phyloP scores from a whole-genome alignment of 129 eudicot genomes.

The Tanacetum coccineum region DNA sequence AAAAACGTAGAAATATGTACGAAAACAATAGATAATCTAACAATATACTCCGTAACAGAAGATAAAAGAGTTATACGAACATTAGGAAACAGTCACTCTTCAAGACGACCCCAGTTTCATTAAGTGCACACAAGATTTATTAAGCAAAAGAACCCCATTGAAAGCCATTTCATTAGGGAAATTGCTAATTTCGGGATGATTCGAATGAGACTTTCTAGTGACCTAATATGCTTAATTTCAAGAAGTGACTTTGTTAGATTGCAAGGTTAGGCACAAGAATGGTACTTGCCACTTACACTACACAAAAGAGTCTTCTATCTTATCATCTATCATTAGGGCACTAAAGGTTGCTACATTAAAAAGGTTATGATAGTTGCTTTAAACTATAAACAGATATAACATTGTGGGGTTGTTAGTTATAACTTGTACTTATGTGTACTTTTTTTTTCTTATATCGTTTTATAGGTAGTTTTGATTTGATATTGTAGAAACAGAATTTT shows the following conservation, averaged over 20 bases:
- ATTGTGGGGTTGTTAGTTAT: neutral
- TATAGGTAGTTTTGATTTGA: neutral
- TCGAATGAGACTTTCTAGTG: conserved; percentile 22
- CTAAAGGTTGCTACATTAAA: conserved; percentile 10
- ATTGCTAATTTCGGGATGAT: conserved; percentile 12
- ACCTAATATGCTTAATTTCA: conserved; percentile 23
- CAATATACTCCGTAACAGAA: neutral
- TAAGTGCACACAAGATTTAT: conserved; percentile 13
- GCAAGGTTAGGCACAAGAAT: conserved; percentile 27
- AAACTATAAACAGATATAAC: neutral
- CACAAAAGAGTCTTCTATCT: conserved; percentile 24
- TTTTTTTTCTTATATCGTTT: neutral
- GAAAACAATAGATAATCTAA: neutral
- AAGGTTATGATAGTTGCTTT: conserved; percentile 9
- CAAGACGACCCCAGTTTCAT: neutral
- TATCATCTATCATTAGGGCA: conserved; percentile 6
- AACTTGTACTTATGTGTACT: neutral
- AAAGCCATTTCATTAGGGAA: conserved; percentile 9
- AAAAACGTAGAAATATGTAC: neutral
- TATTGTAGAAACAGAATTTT: too few relatives aligned
- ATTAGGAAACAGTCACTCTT: conserved; percentile 12
- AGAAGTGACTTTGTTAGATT: conserved; percentile 19
- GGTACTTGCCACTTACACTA: conserved; percentile 22
- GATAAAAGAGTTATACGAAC: conserved; percentile 2
- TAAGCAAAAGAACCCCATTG: conserved; percentile 23